Base-by-base conservation (phyloP, 1,284 basidiomycete species). In the Mycena citricolor region DNA sequence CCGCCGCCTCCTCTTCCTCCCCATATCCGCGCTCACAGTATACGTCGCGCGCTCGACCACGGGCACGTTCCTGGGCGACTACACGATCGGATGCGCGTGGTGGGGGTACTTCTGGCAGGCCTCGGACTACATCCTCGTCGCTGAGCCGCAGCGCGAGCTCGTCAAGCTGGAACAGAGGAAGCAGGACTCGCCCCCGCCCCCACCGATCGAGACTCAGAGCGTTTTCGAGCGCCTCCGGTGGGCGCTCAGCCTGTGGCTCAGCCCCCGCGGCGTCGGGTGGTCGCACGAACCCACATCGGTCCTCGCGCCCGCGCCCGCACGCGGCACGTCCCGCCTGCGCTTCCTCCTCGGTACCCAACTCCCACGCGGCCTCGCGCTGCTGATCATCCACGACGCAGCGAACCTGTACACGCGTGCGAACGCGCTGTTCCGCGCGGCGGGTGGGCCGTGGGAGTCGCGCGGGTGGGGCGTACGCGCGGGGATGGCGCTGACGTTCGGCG, bases 211-310 rank as follows among this genome's bases (percentile, higher is more conserved):
- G 8, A 34, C 37, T 4, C 32, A 31, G 19, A 34, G 35, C 11
- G 19, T 48, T 24, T 38, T 17, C n/a, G 7, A 31, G 21, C 46
- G 46, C 7, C 23, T 48, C 30, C 14, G 36, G 8, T 48, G 46
- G 46, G 46, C 32, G 20, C 19, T 29, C 10, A 31, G 40, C 20
- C 36, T 48, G 10, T 38, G 32, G 22, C 12, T 42, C 33, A 37
- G 34, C n/a, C 34, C 36, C 2, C 46, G 41, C 23, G 46, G 46
- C 8, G 36, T 48, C 4, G 46, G 46, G 16, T 48, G 46, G 41
- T 35, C 24, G 11, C 36, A 48, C 35, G 40, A 48, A 28, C 44
- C 44, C 2, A 14, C 16, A 8, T 25, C 17, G 12, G 24, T 42
- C 13, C 35, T 42, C 30, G 36, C 34, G 11, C 13, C 29, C 4